These are phyloP conservation scores for Pseudocercospora cruenta DNA, from an alignment of 2,329 filamentous ascomycete genomes.

Conservation along the genomic window DNA sequence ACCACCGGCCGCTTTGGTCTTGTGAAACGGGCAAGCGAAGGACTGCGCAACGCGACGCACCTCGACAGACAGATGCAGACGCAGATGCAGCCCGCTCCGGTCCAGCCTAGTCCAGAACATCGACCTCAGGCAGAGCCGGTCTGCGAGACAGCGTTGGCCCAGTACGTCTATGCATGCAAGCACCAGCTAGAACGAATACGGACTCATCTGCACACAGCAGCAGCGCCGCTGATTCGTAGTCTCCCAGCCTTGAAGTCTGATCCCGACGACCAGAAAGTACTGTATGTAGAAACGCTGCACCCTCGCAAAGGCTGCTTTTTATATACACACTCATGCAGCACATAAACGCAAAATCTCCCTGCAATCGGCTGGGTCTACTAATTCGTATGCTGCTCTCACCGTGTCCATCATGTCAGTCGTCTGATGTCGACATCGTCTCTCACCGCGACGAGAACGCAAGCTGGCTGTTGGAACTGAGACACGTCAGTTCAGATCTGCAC, in stretches of 20 bases:
- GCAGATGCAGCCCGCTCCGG: slow-evolving; percentile 41
- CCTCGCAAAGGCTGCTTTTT: neutral
- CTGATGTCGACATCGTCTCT: neutral
- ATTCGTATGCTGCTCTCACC: neutral
- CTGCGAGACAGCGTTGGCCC: neutral
- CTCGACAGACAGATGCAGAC: slow-evolving; percentile 48
- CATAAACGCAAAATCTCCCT: neutral
- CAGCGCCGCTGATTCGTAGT: neutral
- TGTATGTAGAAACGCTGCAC: neutral
- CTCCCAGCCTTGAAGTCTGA: slow-evolving; percentile 2
- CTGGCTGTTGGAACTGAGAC: slow-evolving; percentile 5
- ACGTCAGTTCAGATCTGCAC: neutral
- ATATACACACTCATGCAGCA: too few species aligned
- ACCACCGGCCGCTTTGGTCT: neutral
- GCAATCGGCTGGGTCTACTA: too few species aligned
- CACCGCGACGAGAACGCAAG: neutral
- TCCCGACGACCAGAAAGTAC: slow-evolving; percentile 1
- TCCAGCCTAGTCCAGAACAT: neutral
- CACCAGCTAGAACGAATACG: neutral
- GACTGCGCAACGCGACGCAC: slow-evolving; percentile 4
- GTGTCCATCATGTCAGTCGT: neutral
- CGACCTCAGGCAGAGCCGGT: neutral
- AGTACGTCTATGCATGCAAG: neutral
- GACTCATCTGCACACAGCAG: slow-evolving; percentile 1
- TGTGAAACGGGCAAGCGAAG: neutral